Percentiles rank a stretch among this genome's conserved stretches.
Conservation (phyloP, 805 yeast genomes). For the Yarrowia bubula region DNA sequence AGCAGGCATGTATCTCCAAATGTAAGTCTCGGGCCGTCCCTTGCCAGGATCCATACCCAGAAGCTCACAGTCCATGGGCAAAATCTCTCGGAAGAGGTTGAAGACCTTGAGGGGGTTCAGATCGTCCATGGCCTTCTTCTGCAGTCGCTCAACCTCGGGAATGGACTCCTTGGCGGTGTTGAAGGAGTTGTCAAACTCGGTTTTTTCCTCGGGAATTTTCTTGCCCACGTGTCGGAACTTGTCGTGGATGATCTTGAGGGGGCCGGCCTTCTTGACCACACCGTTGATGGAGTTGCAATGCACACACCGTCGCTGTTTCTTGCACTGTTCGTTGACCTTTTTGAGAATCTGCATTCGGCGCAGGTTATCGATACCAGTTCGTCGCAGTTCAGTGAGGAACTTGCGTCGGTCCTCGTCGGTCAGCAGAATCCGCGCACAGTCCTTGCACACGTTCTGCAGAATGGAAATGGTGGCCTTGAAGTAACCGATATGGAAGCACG, state of each 20-base stretch:
- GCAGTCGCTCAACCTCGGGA: conserved; percentile 86
- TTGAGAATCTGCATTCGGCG: conserved; percentile 87
- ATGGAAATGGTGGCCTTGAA: conserved; percentile 88
- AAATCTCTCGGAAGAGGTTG: conserved; percentile 79
- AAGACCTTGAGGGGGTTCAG: conserved; percentile 88
- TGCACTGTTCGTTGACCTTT: conserved; percentile 84
- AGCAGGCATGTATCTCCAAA: conserved; percentile 97
- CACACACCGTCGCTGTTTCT: conserved; percentile 88
- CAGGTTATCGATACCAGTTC: conserved; percentile 85
- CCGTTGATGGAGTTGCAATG: conserved; percentile 89
- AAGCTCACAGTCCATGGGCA: conserved; percentile 86
- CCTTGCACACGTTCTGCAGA: conserved; percentile 86
- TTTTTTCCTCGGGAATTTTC: conserved; percentile 78
- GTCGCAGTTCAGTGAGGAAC: conserved; percentile 73
- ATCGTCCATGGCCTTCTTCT: conserved; percentile 86
- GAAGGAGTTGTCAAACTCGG: conserved; percentile 83
- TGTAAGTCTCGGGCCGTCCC: conserved; percentile 93
- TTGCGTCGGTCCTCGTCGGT: conserved; percentile 68
- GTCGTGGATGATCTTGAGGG: conserved; percentile 92
- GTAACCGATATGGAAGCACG: conserved; percentile 97
- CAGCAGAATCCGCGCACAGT: conserved; percentile 74
- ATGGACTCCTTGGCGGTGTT: conserved; percentile 67
- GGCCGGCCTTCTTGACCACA: conserved; percentile 96
- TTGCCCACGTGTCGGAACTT: conserved; percentile 95
- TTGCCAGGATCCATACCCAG: conserved; percentile 84